Evolutionary conservation across 352 stramenopile genomes (phyloP), one percentile per base, ranked within the genome.

Genomic region (Pythium pectinolyticum): DNA sequence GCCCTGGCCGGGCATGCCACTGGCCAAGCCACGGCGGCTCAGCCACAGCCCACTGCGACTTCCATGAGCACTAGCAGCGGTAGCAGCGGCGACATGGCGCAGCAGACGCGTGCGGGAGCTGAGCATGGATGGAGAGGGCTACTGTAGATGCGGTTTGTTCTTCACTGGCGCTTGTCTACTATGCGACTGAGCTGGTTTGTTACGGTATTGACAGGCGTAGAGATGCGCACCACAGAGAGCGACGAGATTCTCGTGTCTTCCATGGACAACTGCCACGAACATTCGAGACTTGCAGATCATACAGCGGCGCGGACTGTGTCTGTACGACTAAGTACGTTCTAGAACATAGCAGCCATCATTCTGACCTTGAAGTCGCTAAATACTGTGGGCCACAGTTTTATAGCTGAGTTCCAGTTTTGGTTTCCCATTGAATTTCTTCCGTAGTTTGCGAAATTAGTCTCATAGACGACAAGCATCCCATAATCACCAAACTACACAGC

Each of bases 261-360:
- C 20, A 6, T 11, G 8, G 6, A 55, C 48, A 41, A 17, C 37
- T 50, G 30, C 14, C 35, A 24, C 54, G 54, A 61, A 61, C 37
- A 43, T 61, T 61, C 54, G 17, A 61, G 54, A 61, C 24, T 17
- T 9, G 22, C 2, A 8, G 24, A 50, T 20, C 19, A 35, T 20
- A 11, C 9, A 19, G 17, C 40, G 19, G 9, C 19, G 8, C n/a
- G n/a, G 20, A 61, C 53, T 34, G 53, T 61, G 5, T 3, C 10
- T 2, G 14, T 24, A 19, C 5, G 10, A 30, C 22, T 46, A 61
- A 61, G 54, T 61, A 51, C 54, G 54, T 53, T 61, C 40, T 52
- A 54, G 54, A 61, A 34, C 19, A 5, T 31, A 30, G 20, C 35
- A 15, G 37, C 30, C 47, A 54, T 27, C 47, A 54, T 27, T 54